phyloP scores from a whole-genome alignment of 352 stramenopile genomes.

The Globisporangium cylindrosporum region DNA sequence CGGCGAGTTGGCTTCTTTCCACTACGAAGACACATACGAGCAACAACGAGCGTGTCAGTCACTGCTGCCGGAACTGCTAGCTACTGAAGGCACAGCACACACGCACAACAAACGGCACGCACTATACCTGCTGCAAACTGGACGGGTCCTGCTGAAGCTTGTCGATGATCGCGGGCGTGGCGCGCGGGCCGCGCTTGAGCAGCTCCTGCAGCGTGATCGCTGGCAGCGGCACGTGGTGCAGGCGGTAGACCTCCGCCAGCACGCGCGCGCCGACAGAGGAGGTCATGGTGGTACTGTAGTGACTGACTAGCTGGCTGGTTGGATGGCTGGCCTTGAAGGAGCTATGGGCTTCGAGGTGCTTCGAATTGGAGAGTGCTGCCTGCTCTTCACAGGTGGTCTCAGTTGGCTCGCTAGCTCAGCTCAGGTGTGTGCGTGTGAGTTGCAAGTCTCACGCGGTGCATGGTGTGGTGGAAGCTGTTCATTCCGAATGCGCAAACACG shows the following conservation, averaged over 20 bases:
- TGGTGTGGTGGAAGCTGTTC: too few relatives aligned
- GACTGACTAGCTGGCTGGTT: not conserved
- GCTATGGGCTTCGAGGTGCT: not conserved
- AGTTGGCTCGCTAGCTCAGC: too few relatives aligned
- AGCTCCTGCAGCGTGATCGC: slow-evolving; percentile 79
- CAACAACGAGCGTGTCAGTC: too few relatives aligned
- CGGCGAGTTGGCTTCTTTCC: slow-evolving; percentile 63
- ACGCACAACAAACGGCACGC: too few relatives aligned
- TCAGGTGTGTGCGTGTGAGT: too few relatives aligned
- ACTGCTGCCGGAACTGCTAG: too few relatives aligned
- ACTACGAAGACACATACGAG: slow-evolving; percentile 17
- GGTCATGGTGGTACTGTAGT: slow-evolving; percentile 7
- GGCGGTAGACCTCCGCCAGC: slow-evolving; percentile 77
- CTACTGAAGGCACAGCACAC: too few relatives aligned
- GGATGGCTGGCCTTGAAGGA: not conserved
- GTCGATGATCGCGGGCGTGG: slow-evolving; percentile 40
- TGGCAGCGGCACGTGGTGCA: slow-evolving; percentile 77
- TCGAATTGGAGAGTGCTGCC: not conserved
- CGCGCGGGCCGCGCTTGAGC: slow-evolving; percentile 57
- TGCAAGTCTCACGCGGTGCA: too few relatives aligned
- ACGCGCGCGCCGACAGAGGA: slow-evolving; percentile 56
- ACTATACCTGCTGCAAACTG: slow-evolving; percentile 34
- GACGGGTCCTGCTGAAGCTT: slow-evolving; percentile 50
- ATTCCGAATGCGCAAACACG: too few relatives aligned
- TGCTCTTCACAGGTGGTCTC: too few relatives aligned